Evolutionary conservation across 2,329 filamentous ascomycete genomes (phyloP).

Genomic region (Sarocladiaceae sp.): DNA sequence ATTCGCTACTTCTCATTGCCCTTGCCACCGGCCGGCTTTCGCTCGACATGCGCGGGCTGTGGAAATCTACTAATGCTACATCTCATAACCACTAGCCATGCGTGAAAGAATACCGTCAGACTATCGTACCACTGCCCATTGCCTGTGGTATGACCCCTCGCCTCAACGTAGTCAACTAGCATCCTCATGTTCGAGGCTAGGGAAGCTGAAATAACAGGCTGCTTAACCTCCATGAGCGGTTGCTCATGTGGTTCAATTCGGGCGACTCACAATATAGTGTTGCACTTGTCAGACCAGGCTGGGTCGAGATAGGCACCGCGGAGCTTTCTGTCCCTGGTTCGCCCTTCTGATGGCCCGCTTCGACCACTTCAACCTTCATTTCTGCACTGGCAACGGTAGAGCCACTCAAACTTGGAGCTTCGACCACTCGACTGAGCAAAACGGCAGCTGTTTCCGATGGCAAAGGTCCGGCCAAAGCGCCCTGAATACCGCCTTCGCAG

Average conservation of each 20-base stretch:
- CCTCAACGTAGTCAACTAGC: not conserved
- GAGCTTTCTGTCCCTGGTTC: not conserved
- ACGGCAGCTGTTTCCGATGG: constrained; percentile 49
- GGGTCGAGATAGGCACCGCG: not conserved
- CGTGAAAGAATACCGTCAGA: too few relatives aligned
- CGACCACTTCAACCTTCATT: not conserved
- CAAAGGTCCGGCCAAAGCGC: constrained; percentile 45
- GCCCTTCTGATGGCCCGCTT: not conserved
- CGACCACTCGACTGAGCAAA: constrained; percentile 35
- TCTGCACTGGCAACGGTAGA: not conserved
- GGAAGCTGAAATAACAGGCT: constrained; percentile 64
- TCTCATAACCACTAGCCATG: too few relatives aligned
- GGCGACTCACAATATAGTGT: not conserved
- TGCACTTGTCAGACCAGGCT: not conserved
- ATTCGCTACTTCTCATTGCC: too few relatives aligned
- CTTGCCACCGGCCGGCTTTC: too few relatives aligned
- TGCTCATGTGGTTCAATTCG: too few relatives aligned
- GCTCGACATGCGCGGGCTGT: too few relatives aligned
- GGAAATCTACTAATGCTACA: too few relatives aligned
- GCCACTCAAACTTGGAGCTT: not conserved
- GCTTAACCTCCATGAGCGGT: too few relatives aligned
- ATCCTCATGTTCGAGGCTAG: constrained; percentile 54
- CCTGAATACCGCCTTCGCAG: constrained; percentile 44
- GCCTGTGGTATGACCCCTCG: too few relatives aligned
- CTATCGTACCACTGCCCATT: too few relatives aligned